Base-by-base conservation (phyloP, 148 eudicot genomes). In the Persicaria tinctoria region DNA sequence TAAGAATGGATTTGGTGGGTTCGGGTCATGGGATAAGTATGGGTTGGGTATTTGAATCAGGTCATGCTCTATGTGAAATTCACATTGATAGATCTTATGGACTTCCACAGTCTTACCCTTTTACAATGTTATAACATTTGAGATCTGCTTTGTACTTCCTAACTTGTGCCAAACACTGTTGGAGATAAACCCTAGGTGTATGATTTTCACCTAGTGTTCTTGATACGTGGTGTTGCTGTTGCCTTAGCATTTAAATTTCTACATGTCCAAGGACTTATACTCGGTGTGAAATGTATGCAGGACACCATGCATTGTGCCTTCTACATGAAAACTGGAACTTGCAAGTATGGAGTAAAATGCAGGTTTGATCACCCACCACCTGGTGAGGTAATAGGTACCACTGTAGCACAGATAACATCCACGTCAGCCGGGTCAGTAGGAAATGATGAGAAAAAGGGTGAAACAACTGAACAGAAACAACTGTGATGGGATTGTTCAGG, bases 301-400 rank as follows among this genome's bases (percentile, higher is more conserved):
- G 97, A 96, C 66, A 88, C 87, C 60, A 46, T 76, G 44, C 82
- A 87, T 64, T 92, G 98, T 46, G 88, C 97, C 1, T 95, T 89
- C 79, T 95, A 95, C 82, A 89, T 95, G 96, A 92, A 95, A 89
- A 95, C 97, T 20, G 91, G 97, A 14, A 85, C 91, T 56, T 95
- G 98, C 89, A 87, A 86, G 76, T 95, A 85, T 76, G 97, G 96
- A 3, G 83, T 79, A 11, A 85, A 86, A 45, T 95, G 98, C 93
- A 90, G 79, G 87, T 95, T 90, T 81, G 98, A 95, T 78, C 98
- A 95, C 79, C 98, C 98, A 14, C 93, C 97, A 47, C 97, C 98
- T 1, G 97, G 96, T 59, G 97, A 95, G 84, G 92, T 90, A 71
- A 74, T 90, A 88, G 84, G 92, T 20, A 54, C 78, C 51, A 79